A percentile compares a stretch with the other conserved stretches of the same genome.
Conservation (phyloP, 768 basidiomycete genomes). For the Pisolithus tinctorius region DNA sequence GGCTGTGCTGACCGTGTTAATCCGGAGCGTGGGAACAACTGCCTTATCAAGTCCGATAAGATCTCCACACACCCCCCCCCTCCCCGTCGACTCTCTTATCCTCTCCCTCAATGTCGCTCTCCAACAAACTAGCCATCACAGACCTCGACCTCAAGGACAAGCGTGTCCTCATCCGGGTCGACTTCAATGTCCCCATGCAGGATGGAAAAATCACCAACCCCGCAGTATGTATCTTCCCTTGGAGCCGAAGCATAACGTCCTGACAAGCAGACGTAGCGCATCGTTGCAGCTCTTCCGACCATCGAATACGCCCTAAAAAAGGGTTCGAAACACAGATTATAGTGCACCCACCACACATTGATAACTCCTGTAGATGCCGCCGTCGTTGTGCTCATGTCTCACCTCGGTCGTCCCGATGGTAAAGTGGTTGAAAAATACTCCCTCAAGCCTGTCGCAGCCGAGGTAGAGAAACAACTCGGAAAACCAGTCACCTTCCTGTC, state of each 20-base stretch:
- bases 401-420: slow-evolving; percentile 95
- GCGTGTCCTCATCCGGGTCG: slow-evolving; percentile 90
- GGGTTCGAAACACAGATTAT: slow-evolving; percentile 36
- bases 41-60: slow-evolving; percentile 5
- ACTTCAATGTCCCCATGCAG: slow-evolving; percentile 92
- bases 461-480: slow-evolving; percentile 68
- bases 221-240: slow-evolving; percentile 54
- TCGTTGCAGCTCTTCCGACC: slow-evolving; percentile 93
- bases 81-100: slow-evolving; percentile 20
- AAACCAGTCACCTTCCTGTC: slow-evolving; percentile 73
- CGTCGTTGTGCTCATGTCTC: slow-evolving; percentile 91
- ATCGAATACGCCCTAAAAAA: slow-evolving; percentile 88
- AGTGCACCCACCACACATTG: neutral
- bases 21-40: slow-evolving; percentile 6
- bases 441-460: slow-evolving; percentile 76
- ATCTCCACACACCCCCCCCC: slow-evolving; percentile 14
- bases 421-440: slow-evolving; percentile 86
- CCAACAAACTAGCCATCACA: slow-evolving; percentile 89
- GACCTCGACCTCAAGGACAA: slow-evolving; percentile 79
- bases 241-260: neutral
- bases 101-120: slow-evolving; percentile 68
- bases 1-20: neutral
- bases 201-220: slow-evolving; percentile 93
- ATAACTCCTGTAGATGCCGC: slow-evolving; percentile 51
- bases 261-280: slow-evolving; percentile 54